Evolutionary conservation across 306 rosid genomes (phyloP), one percentile per base, ranked within the genome.

Genomic region (Quercus suber): DNA sequence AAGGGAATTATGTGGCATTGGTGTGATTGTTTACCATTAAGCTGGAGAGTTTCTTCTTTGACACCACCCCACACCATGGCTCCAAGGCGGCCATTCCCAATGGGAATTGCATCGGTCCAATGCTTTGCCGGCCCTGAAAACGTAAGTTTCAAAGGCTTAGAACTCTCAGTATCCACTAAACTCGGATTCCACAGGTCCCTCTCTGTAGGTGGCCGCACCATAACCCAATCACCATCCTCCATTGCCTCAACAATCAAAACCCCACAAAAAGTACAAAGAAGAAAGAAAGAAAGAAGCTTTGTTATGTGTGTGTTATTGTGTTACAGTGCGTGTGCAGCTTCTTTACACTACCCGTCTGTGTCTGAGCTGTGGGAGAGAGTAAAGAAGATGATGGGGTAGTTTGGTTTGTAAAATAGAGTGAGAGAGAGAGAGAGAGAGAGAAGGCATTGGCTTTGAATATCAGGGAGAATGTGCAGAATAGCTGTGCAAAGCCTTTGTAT

Each of bases 31-130:
- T 73, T 80, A 94, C 98, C 98, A 84, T 89, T 94, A 79, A 94
- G 97, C 86, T 91, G 98, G 51, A 94, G 91, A 86, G 86, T 64
- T 73, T 94, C 98, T 0, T 90, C 72, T 0, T 84, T 83, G 0
- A 94, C 97, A 11, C 90, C 97, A 72, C 98, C 98, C 95, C 97
- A 94, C 25, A 94, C 83, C 97, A 94, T 92, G 61, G 95, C 97
- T 15, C 98, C 98, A 27, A 94, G 97, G 43, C 93, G 86, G 41
- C 98, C 98, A 89, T 94, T 94, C 14, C 97, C 98, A 61, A 94
- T 86, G 9, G 98, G 98, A 64, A 92, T 71, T 10, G 98, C 97
- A 74, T 92, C 97, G 1, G 97, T 94, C 94, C 97, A 92, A 72
- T 91, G 83, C 68, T 80, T 83, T 0, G 97, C 98, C 2, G 97